A percentile compares a stretch with the other conserved stretches of the same genome.
These are phyloP conservation scores for Didymella sp. DNA, from an alignment of 2,329 filamentous ascomycete species.

Conservation along the genomic window DNA sequence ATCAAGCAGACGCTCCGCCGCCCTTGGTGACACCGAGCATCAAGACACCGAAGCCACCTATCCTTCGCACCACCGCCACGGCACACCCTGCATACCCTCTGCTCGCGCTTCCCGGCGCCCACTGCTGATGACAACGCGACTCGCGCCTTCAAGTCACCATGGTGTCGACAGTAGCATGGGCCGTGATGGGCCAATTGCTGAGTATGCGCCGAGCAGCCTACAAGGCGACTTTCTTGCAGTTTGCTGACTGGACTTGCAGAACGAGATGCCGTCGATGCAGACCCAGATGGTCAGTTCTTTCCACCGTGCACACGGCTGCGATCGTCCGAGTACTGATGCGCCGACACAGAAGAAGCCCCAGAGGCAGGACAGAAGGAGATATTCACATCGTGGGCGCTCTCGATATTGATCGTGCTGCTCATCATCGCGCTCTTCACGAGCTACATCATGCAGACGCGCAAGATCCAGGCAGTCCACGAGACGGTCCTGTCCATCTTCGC, in stretches of 20 bases:
- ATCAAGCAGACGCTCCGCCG: slow-evolving; percentile 17
- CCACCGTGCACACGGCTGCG: slow-evolving; percentile 18
- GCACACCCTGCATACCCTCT: slow-evolving; percentile 15
- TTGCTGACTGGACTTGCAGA: slow-evolving; percentile 42
- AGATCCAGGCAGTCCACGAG: slow-evolving; percentile 96
- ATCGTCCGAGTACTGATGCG: slow-evolving; percentile 45
- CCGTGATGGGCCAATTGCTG: slow-evolving; percentile 46
- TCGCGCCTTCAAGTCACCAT: slow-evolving; percentile 42
- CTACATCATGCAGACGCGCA: slow-evolving; percentile 95
- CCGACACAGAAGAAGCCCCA: slow-evolving; percentile 62
- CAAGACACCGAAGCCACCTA: slow-evolving; percentile 21
- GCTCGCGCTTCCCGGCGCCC: slow-evolving; percentile 14
- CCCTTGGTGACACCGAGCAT: slow-evolving; percentile 14
- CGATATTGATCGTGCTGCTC: slow-evolving; percentile 93
- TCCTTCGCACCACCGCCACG: slow-evolving; percentile 1
- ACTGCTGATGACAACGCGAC: slow-evolving; percentile 38
- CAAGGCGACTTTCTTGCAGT: background rate
- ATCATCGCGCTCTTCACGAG: slow-evolving; percentile 95
- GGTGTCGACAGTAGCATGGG: slow-evolving; percentile 49
- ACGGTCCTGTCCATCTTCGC: slow-evolving; percentile 98
- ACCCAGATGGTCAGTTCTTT: slow-evolving; percentile 53
- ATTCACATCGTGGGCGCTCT: slow-evolving; percentile 94
- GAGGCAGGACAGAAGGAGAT: slow-evolving; percentile 93
- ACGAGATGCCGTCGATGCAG: slow-evolving; percentile 56
- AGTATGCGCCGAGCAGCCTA: slow-evolving; percentile 42